Evolutionary conservation across 495 filamentous ascomycete genomes (phyloP), one percentile per base, ranked within the genome.

Genomic region (Podospora comata): DNA sequence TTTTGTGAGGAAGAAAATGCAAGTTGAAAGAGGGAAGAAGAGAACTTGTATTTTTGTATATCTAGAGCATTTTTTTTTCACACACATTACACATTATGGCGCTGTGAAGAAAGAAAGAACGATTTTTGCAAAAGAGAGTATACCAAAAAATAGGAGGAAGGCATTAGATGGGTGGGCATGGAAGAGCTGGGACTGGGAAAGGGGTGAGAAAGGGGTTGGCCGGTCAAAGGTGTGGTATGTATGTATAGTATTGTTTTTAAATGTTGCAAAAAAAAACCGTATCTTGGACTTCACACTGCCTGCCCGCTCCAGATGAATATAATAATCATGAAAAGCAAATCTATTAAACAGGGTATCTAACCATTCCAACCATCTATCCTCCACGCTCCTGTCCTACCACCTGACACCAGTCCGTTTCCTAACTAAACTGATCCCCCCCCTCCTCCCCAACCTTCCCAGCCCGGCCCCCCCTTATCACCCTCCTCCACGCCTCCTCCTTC

Each of bases 391-490:
- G 23, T 48, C 32, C 1, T 13, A 32, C 30, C 4, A 6, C 30
- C 30, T 32, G 30, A 7, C 4, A 5, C 39, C 39, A 5, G 6
- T 48, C 15, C 2, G 9, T 48, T 39, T 11, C 34, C 74, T 64
- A 83, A 68, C 80, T 82, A 63, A 85, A 85, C 60, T 86, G 79
- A 71, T 85, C 81, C 0, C 83, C 84, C 66, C 83, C 78, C 1
- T 81, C 80, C 18, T 81, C 66, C 27, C 76, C 78, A 15, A 75
- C 48, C 34, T 3, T 32, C 72, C 61, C 61, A 54, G n/a, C 79
- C 77, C 3, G 20, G 5, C 82, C 82, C 54, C 80, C 60, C 73
- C 79, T 72, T 44, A 84, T 70, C 67, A 80, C 74, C 65, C 80
- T 75, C 67, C 80, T 79, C 68, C 76, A 81, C 70, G 74, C 72